Evolutionary conservation across 2,329 filamentous ascomycete genomes (phyloP).

Genomic region (Alternaria consortialis): DNA sequence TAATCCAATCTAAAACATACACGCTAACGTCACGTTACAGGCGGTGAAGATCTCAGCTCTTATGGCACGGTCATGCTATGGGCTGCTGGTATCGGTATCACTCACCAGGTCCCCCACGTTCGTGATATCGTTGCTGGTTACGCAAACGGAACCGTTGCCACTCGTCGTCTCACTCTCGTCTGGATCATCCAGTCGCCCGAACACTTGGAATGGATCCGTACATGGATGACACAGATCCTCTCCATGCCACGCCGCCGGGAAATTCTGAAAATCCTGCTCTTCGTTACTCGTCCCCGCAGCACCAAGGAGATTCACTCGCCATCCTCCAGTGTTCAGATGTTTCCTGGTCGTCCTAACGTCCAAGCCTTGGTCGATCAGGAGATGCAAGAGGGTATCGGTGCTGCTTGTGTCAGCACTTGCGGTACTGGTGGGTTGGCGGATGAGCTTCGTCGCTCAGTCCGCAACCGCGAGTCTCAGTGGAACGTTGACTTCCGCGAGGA

Average conservation of each 20-base stretch:
- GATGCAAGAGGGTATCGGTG: conserved; percentile 81
- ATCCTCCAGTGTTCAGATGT: conserved; percentile 86
- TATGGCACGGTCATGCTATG: conserved; percentile 93
- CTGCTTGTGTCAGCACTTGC: conserved; percentile 86
- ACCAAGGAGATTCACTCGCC: conserved; percentile 82
- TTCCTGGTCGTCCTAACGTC: conserved; percentile 86
- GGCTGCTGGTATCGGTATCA: conserved; percentile 92
- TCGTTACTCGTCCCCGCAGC: conserved; percentile 86
- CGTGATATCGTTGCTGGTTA: conserved; percentile 67
- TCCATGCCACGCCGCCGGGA: conserved; percentile 82
- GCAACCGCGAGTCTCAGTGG: conserved; percentile 69
- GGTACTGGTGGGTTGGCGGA: conserved; percentile 78
- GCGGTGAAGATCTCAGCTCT: conserved; percentile 84
- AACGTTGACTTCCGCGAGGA: conserved; percentile 83
- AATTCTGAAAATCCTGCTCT: conserved; percentile 84
- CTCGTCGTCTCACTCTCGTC: conserved; percentile 81
- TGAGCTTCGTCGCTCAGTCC: conserved; percentile 74
- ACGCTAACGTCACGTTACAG: conserved; percentile 51
- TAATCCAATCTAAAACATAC: conserved; percentile 27
- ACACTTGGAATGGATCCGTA: conserved; percentile 90
- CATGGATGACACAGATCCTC: conserved; percentile 88
- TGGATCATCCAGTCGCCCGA: conserved; percentile 94
- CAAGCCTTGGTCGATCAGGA: conserved; percentile 81
- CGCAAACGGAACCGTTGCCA: conserved; percentile 77
- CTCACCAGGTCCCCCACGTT: conserved; percentile 90